Percentiles rank a stretch among this genome's conserved stretches.
Evolutionary conservation across 1,284 basidiomycete species (phyloP).

Genomic region (Polyporus tsugae): DNA sequence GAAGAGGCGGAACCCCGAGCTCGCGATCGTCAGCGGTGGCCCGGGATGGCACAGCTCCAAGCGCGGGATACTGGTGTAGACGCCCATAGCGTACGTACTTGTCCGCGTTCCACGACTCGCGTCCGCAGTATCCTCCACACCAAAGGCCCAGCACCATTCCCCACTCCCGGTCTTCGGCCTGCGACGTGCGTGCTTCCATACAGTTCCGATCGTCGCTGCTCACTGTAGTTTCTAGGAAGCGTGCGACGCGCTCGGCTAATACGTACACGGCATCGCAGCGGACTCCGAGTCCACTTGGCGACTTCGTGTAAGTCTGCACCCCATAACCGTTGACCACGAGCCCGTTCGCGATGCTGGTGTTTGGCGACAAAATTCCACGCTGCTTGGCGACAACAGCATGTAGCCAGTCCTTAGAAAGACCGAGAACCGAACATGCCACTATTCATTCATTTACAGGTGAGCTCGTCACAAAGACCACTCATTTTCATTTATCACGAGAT

Average conservation of each 20-base stretch:
- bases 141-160: background rate
- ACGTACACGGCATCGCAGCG: constrained; percentile 5
- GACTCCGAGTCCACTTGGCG: background rate
- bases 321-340: background rate
- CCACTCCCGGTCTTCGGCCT: background rate
- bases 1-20: constrained; percentile 1
- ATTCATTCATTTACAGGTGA: background rate
- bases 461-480: background rate
- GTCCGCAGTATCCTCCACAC: background rate
- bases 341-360: background rate
- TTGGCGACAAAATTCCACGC: background rate
- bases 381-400: background rate
- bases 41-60: background rate
- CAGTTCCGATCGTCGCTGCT: background rate
- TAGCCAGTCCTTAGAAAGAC: background rate
- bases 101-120: constrained; percentile 1
- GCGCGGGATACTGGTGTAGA: background rate
- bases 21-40: background rate
- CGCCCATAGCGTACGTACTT: background rate
- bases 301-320: background rate
- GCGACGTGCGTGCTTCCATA: background rate
- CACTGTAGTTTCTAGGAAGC: background rate
- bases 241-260: background rate
- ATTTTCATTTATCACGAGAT: background rate
- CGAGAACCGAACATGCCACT: background rate